These are phyloP conservation scores for Kluyveromyces sp. DNA, from an alignment of 1,139 yeast species.

Conservation along the genomic window DNA sequence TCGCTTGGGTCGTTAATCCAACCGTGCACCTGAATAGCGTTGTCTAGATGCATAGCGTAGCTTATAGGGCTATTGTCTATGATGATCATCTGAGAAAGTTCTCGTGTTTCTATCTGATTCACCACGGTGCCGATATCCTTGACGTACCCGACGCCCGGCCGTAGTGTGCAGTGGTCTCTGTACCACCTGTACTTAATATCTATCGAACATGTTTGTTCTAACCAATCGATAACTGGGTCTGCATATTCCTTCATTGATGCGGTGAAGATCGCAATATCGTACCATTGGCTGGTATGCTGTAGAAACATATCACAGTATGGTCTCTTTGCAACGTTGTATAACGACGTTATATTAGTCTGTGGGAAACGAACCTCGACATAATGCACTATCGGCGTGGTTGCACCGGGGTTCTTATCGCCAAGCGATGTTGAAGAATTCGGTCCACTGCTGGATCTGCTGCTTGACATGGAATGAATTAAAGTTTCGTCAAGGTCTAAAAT, in stretches of 20 bases:
- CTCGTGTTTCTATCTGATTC: constrained; percentile 37
- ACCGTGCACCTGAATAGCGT: constrained; percentile 90
- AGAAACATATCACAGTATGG: constrained; percentile 86
- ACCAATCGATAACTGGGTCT: constrained; percentile 91
- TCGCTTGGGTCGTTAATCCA: constrained; percentile 96
- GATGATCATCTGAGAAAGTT: constrained; percentile 65
- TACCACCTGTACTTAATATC: constrained; percentile 49
- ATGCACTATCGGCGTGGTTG: constrained; percentile 29
- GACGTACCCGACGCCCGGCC: constrained; percentile 78
- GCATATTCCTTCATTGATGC: constrained; percentile 95
- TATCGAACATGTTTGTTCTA: constrained; percentile 39
- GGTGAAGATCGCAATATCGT: constrained; percentile 79
- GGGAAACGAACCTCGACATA: constrained; percentile 79
- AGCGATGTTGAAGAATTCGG: constrained; percentile 26
- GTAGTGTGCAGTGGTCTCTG: constrained; percentile 69
- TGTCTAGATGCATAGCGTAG: constrained; percentile 73
- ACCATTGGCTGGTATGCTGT: constrained; percentile 77
- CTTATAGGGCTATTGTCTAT: constrained; percentile 90
- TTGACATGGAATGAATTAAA: constrained; percentile 70
- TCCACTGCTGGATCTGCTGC: constrained; percentile 52
- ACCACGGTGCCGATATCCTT: constrained; percentile 48
- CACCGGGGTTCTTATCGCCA: constrained; percentile 22
- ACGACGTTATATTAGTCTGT: constrained; percentile 43
- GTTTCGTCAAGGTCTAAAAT: constrained; percentile 92
- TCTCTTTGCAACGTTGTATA: constrained; percentile 85